Conservation (phyloP, 2,329 filamentous ascomycete genomes). For the Nothomitra cinnamomea region DNA sequence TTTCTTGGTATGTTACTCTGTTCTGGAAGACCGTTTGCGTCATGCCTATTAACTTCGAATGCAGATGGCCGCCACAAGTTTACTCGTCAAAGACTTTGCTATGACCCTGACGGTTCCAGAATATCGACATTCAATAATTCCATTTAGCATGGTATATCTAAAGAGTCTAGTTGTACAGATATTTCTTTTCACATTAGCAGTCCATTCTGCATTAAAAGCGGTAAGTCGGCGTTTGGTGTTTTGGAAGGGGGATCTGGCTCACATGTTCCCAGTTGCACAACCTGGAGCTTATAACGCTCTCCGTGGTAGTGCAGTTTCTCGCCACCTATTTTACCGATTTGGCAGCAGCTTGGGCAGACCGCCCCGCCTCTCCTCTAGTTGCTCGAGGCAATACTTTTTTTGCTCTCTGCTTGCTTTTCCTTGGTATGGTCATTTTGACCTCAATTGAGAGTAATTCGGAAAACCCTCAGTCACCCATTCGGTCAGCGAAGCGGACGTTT, state of each 20-base stretch:
- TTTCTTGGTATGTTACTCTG: background rate
- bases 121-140: background rate
- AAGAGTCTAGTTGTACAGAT: background rate
- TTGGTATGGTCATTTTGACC: conserved; percentile 11
- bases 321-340: background rate
- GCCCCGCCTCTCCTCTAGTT: conserved; percentile 13
- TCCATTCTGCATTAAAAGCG: background rate
- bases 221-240: background rate
- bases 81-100: background rate
- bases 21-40: background rate
- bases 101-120: background rate
- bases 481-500: background rate
- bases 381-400: conserved; percentile 9
- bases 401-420: conserved; percentile 12
- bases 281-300: background rate
- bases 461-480: background rate
- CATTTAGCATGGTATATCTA: background rate
- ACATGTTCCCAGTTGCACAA: background rate
- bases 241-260: background rate
- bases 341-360: conserved; percentile 11
- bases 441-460: conserved; percentile 6
- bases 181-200: background rate
- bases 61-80: background rate
- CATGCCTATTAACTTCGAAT: background rate
- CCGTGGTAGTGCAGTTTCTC: background rate